These are phyloP conservation scores for Tritrichomonas foetus DNA, from an alignment of 208 protist species.

Conservation along the genomic window DNA sequence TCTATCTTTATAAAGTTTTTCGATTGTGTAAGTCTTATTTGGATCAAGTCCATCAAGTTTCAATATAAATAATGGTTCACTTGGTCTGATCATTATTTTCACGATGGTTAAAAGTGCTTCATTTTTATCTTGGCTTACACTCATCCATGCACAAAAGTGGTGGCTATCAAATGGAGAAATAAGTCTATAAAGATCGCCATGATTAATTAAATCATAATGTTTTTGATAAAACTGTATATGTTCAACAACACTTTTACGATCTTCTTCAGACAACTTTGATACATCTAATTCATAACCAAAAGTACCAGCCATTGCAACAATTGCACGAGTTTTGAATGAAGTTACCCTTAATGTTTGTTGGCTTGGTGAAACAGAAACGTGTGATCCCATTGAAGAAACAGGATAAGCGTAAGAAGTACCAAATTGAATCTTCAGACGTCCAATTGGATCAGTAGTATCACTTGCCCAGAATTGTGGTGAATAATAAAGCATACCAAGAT, in stretches of 20 bases:
- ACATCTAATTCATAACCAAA: not conserved
- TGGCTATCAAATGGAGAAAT: not conserved
- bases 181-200: not conserved
- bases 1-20: too few relatives aligned
- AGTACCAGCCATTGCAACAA: not conserved
- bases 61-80: too few relatives aligned
- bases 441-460: not conserved
- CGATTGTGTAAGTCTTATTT: too few relatives aligned
- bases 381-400: not conserved
- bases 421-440: not conserved
- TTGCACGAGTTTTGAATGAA: not conserved
- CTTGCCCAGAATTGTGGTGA: not conserved
- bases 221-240: not conserved
- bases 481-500: not conserved
- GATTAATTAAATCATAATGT: not conserved
- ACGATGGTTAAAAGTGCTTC: not conserved
- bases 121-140: not conserved
- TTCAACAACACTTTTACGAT: not conserved
- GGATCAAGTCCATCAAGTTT: too few relatives aligned
- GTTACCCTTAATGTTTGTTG: not conserved
- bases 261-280: not conserved
- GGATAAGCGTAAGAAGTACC: not conserved
- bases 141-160: not conserved
- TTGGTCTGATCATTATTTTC: not conserved
- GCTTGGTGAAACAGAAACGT: not conserved